Percentiles rank a stretch among this genome's conserved stretches.
Evolutionary conservation across 257 asterid genomes (phyloP).

Genomic region (Coffea canephora): DNA sequence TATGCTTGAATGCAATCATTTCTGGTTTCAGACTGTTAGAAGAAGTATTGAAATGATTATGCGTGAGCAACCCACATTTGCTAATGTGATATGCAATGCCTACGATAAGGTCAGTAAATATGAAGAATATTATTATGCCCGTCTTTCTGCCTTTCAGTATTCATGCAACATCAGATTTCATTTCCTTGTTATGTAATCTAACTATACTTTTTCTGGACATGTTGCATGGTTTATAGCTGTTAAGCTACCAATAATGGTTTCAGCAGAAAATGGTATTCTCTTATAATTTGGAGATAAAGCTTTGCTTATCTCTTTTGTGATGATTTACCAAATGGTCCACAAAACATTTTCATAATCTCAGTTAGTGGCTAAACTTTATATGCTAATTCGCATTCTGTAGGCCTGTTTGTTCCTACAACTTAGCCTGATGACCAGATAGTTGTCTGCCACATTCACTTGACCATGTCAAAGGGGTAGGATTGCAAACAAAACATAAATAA

Average conservation of each 20-base stretch:
- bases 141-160: not conserved
- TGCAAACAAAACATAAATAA: not conserved
- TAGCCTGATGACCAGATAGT: not conserved
- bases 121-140: not conserved
- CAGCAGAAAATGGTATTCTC: not conserved
- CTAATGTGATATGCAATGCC: slow-evolving; percentile 54
- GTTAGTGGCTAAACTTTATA: not conserved
- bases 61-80: slow-evolving; percentile 36
- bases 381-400: not conserved
- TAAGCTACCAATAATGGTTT: not conserved
- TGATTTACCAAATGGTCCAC: not conserved
- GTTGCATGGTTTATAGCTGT: not conserved
- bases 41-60: slow-evolving; percentile 59
- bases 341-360: not conserved
- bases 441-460: not conserved
- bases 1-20: slow-evolving; percentile 1
- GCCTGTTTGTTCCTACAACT: not conserved
- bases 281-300: not conserved
- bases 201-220: not conserved
- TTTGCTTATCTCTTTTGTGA: too few species aligned
- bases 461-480: not conserved
- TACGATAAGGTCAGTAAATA: slow-evolving; percentile 50
- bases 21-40: slow-evolving; percentile 55
- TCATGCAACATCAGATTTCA: not conserved
- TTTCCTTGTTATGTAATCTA: not conserved